Evolutionary conservation across 106 monocot genomes (phyloP), one percentile per base, ranked within the genome.

Genomic region (Vanilla planifolia): DNA sequence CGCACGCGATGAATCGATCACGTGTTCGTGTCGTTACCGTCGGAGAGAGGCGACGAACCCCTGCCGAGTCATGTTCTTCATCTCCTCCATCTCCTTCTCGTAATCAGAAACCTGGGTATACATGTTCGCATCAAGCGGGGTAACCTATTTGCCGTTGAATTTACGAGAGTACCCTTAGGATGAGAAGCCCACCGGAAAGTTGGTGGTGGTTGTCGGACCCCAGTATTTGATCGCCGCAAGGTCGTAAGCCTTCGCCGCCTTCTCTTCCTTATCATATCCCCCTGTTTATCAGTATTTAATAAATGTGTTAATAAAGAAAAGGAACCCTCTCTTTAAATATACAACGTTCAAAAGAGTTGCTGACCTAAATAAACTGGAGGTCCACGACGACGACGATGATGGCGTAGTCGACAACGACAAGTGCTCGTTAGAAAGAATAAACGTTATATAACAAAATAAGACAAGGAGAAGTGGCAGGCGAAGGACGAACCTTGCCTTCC

Each of bases 51-150:
- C 95, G 9, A 96, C 95, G 67, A 96, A 96, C 74, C 90, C 95
- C 66, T 96, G 95, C n/a, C 95, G 73, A 13, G 90, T 90, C 95
- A 96, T 96, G 76, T 73, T 80, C 80, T 76, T 90, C 95, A 96
- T 96, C 68, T 87, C 95, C 62, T 81, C 95, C 11, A 90, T 52
- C 72, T 96, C 90, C 51, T 81, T 96, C 66, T 86, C 95, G 78
- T 96, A 96, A 45, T 96, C 77, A 3, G 86, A 71, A 48, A 86
- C 77, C 89, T 94, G 34, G 24, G 14, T 19, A 55, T 17, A 44
- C 3, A 37, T 19, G 45, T 56, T 23, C 26, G 3, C 39, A 17
- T 6, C 3, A 9, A 16, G 24, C 40, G 23, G 28, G 17, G 9
- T 35, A n/a, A 15, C 29, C 8, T 29, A 40, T 32, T 48, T 53